A percentile compares a stretch with the other conserved stretches of the same genome.
Conservation (phyloP, 805 yeast genomes). For the Candida vaughaniae region DNA sequence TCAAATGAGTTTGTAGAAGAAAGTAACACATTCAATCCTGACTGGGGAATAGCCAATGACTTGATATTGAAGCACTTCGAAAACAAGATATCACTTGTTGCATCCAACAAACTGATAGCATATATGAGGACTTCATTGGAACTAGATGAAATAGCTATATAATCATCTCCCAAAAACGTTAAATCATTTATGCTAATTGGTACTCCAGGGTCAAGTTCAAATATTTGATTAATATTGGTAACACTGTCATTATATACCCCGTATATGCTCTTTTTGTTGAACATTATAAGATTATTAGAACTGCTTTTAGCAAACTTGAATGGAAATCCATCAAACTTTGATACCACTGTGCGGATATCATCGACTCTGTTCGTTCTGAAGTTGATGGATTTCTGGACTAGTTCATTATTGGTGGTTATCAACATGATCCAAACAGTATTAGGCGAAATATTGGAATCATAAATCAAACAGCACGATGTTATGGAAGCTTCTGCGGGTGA, state of each 20-base stretch:
- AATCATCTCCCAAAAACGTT: constrained; percentile 6
- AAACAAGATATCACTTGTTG: constrained; percentile 11
- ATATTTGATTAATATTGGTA: constrained; percentile 9
- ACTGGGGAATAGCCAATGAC: constrained; percentile 12
- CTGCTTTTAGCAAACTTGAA: constrained; percentile 13
- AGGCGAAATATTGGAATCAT: constrained; percentile 1
- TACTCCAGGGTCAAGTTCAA: constrained; percentile 1
- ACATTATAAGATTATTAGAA: constrained; percentile 10
- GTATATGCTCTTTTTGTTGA: constrained; percentile 12
- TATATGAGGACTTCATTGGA: constrained; percentile 7
- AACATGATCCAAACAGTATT: constrained; percentile 14
- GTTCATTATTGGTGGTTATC: constrained; percentile 15
- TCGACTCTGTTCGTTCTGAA: constrained; percentile 5
- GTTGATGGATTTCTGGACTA: constrained; percentile 13
- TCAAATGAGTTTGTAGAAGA: constrained; percentile 16
- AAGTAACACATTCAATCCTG: constrained; percentile 15
- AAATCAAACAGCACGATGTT: constrained; percentile 13
- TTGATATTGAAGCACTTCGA: constrained; percentile 18
- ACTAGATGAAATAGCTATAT: constrained; percentile 9
- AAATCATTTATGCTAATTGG: constrained; percentile 14
- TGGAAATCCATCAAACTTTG: constrained; percentile 14
- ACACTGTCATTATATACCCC: constrained; percentile 10
- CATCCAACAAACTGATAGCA: constrained; percentile 1
- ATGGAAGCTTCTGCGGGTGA: constrained; percentile 9
- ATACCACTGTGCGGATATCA: neutral